Base-by-base conservation (phyloP, 1,139 yeast genomes). In the Pichia sp. region DNA sequence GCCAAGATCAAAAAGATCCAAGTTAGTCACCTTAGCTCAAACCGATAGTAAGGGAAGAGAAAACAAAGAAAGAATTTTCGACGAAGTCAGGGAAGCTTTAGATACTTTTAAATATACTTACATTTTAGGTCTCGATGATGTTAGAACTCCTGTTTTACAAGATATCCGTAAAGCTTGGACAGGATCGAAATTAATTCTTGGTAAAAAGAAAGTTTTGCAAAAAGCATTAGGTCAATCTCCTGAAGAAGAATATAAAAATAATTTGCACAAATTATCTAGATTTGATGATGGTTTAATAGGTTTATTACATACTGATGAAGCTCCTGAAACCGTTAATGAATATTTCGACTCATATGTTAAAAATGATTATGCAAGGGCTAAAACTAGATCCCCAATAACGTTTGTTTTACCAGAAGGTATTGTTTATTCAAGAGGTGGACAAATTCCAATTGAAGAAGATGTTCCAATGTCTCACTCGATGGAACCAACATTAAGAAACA, bases 1-100 rank as follows among this genome's bases (percentile, higher is more conserved):
- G 97, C 96, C 97, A 56, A 87, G 95, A 79, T 88, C 96, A 41
- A 89, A 81, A 70, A 89, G 97, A 79, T 82, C 95, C 56, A 86
- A 83, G 77, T 81, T 86, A 61, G 95, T 92, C 53, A 87, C 97
- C n/a, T 75, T 92, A 60, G 92, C 98, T 37, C 92, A 90, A 66
- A 90, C 97, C 54, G 97, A 89, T 57, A 92, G 89, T 70, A 92
- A 92, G 68, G 96, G 96, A 48, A 83, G 83, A 58, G 97, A 88
- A 60, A 90, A 89, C 68, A 92, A 92, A 67, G 92, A 82, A 60
- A 77, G 92, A 64, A 82, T 90, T 59, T 92, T 89, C 57, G 96
- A 89, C 63, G 96, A 89, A 57, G 84, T 92, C 49, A 82, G 96
- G 70, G 76, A 77, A 54, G 82, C 86, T 28, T 76, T 92, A 53